Conservation (phyloP, 1,284 basidiomycete species). For the Heterobasidion occidentale region DNA sequence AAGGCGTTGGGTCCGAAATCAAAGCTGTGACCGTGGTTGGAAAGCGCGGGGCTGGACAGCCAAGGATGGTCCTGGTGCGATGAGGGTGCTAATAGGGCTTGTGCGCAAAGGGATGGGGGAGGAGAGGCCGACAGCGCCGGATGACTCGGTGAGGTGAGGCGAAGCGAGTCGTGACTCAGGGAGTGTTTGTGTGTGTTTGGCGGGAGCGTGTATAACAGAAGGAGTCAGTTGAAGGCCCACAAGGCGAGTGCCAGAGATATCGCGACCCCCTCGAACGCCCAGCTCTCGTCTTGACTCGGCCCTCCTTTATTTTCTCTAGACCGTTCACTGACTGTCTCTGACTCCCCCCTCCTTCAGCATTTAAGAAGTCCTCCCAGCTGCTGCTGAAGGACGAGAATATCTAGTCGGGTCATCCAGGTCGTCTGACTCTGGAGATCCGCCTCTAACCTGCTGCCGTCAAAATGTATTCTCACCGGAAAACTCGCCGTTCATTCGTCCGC, state of each 20-base stretch:
- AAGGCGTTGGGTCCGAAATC: too few relatives aligned
- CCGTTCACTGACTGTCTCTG: background rate
- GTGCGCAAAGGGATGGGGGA: too few relatives aligned
- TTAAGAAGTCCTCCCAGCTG: constrained; percentile 3
- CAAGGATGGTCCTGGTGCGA: too few relatives aligned
- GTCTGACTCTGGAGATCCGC: constrained; percentile 1
- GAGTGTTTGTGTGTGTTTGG: background rate
- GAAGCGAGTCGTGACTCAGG: background rate
- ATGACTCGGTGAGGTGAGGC: background rate
- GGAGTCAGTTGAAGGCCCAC: background rate
- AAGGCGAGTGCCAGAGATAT: background rate
- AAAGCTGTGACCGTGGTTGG: too few relatives aligned
- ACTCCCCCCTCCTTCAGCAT: background rate
- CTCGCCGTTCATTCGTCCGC: background rate
- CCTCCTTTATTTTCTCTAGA: background rate
- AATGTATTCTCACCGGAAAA: background rate
- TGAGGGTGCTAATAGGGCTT: too few relatives aligned
- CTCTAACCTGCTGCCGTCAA: constrained; percentile 5
- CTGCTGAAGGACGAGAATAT: constrained; percentile 4
- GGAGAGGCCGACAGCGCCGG: too few relatives aligned
- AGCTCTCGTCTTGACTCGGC: background rate
- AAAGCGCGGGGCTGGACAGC: too few relatives aligned
- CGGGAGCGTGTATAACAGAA: background rate
- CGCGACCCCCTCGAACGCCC: background rate
- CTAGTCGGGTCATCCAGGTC: background rate